These are phyloP conservation scores for Eutypa lata DNA, from an alignment of 2,329 filamentous ascomycete genomes.

Conservation along the genomic window DNA sequence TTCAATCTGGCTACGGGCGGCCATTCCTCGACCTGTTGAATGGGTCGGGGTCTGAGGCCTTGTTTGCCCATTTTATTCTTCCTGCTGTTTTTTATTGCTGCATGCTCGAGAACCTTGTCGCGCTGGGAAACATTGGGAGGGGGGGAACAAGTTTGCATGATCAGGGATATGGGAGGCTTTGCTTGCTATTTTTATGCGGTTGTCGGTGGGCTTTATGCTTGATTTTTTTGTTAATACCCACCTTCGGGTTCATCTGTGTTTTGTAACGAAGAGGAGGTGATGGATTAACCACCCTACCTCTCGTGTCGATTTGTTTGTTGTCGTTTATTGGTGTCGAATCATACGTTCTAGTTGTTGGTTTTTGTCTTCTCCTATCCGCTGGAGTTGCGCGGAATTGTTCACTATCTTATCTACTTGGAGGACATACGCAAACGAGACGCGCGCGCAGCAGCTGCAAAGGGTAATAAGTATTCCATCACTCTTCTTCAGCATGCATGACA, in stretches of 20 bases:
- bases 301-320: neutral
- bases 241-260: neutral
- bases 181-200: neutral
- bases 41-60: neutral
- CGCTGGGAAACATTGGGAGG: neutral
- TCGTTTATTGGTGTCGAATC: too few relatives aligned
- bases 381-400: too few relatives aligned
- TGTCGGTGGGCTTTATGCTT: neutral
- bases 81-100: neutral
- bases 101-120: neutral
- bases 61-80: neutral
- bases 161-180: conserved; percentile 8
- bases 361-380: too few relatives aligned
- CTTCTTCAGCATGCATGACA: too few relatives aligned
- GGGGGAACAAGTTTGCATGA: conserved; percentile 15
- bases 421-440: too few relatives aligned
- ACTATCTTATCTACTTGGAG: too few relatives aligned
- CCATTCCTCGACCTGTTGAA: neutral
- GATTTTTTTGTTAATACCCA: neutral
- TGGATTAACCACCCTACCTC: neutral
- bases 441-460: too few relatives aligned
- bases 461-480: too few relatives aligned
- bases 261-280: neutral
- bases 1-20: neutral
- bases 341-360: too few relatives aligned